Evolutionary conservation across 2,329 filamentous ascomycete genomes (phyloP), one percentile per base, ranked within the genome.

Genomic region (Scytalidium lignicola): DNA sequence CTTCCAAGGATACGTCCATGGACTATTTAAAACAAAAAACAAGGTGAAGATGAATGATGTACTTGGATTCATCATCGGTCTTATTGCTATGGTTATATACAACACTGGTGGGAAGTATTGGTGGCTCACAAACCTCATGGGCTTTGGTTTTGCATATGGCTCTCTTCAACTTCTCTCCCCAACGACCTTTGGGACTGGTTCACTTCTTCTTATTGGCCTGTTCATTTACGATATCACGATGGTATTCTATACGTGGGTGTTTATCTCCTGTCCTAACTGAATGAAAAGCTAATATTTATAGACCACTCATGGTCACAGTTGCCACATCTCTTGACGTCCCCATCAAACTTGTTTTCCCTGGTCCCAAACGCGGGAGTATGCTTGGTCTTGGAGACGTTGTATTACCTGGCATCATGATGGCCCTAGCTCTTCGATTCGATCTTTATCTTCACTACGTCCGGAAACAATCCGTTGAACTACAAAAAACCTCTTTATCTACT

Each of bases 181-280:
- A 0, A 95, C 90, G 0, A 92, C 89, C 0, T 95, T 96, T 63
- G 71, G 79, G 48, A 96, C 88, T 0, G 90, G 90, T 0, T 86
- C 85, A 6, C 67, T 91, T 41, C 83, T 97, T 9, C 74, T 97
- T 1, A 71, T 75, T 9, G 88, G 86, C 0, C 74, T 97, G 1
- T 97, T 97, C 71, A 82, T 95, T 62, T 99, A 99, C 63, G 92
- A 99, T 64, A 92, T 99, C 44, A 83, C 93, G 66, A 90, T 92
- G 75, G 88, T 93, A 5, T 93, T 93, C 64, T 93, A 86, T 64
- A 91, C 87, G 72, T 83, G 64, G 68, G 80, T 19, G 13, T 8
- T 17, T 43, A 15, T 37, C 7, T 7, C 32, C 6, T 37, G 4
- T 8, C 10, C 7, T n/a, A 7, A 37, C 29, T 15, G 37, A 3